Evolutionary conservation across 768 basidiomycete genomes (phyloP), one percentile per base, ranked within the genome.

Genomic region (Termitomyces sp.): DNA sequence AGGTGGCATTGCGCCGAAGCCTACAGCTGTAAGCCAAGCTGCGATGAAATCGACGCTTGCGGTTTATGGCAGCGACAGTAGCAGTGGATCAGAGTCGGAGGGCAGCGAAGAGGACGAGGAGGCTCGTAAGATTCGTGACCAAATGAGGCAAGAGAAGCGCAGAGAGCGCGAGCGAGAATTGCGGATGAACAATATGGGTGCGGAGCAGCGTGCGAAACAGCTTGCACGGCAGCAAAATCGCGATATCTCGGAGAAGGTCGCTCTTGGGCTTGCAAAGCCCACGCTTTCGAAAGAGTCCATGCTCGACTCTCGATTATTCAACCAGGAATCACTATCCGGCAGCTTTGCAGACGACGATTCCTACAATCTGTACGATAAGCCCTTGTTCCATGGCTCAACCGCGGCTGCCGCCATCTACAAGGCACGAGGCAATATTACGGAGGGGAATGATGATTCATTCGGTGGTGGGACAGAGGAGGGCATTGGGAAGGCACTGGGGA

Each of bases 321-420:
- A 99, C 74, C 90, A 95, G 68, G 97, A 99, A 68, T 86, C 91
- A 8, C 78, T 96, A 44, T 80, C 86, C 0, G 80, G 77, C 42
- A 82, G 79, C 54, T 98, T 98, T 72, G 97, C 84, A 32, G 90
- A 92, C 62, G 93, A 96, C 34, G 97, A 98, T 52, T 80, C 84
- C n/a, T 98, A 98, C 74, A 91, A 87, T 64, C 73, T 99, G 27
- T 98, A 98, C 73, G 97, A 99, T 70, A 84, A 85, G 49, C 95
- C 96, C 3, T 77, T 99, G 49, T 99, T 99, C 83, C 90, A 94
- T 65, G 96, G 97, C 1, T 96, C 95, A 2, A 87, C 89, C 4
- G 96, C 96, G 17, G 95, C 92, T 0, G 94, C 96, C n/a, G 97
- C 97, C n/a, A 99, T 99, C 63, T 99, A 99, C 81, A 96, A 95